phyloP scores from a whole-genome alignment of 1,284 basidiomycete species.

The Omphalotus olearius region DNA sequence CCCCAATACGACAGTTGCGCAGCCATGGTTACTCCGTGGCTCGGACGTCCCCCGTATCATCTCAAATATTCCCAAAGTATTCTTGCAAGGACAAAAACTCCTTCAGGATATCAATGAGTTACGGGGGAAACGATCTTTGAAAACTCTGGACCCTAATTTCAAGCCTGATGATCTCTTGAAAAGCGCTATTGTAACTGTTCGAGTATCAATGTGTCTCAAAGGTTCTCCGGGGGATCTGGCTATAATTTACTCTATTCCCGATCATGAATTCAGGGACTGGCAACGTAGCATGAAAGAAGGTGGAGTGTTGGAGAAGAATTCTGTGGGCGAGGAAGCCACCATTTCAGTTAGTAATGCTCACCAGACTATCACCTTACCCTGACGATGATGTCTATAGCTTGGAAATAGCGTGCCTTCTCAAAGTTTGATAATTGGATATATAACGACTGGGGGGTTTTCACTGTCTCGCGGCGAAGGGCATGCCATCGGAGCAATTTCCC shows the following conservation, averaged over 20 bases:
- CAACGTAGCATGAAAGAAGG: slow-evolving; percentile 26
- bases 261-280: slow-evolving; percentile 47
- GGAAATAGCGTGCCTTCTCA: slow-evolving; percentile 36
- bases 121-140: slow-evolving; percentile 49
- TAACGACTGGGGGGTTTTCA: slow-evolving; percentile 78
- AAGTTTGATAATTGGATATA: slow-evolving; percentile 65
- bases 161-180: slow-evolving; percentile 43
- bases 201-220: slow-evolving; percentile 55
- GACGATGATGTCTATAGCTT: slow-evolving; percentile 31
- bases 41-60: slow-evolving; percentile 41
- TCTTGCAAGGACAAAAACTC: slow-evolving; percentile 40
- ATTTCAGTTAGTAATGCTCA: neutral
- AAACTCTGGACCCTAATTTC: slow-evolving; percentile 30
- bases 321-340: slow-evolving; percentile 19
- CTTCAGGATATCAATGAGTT: slow-evolving; percentile 54
- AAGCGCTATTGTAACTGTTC: slow-evolving; percentile 62
- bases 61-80: slow-evolving; percentile 33
- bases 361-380: neutral
- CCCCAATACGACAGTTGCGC: slow-evolving; percentile 12
- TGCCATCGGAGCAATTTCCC: slow-evolving; percentile 67
- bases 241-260: slow-evolving; percentile 58
- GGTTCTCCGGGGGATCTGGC: slow-evolving; percentile 75
- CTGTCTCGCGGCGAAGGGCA: slow-evolving; percentile 71
- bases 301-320: slow-evolving; percentile 10
- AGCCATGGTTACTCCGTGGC: slow-evolving; percentile 69